These are phyloP conservation scores for Picea mariana DNA, from an alignment of 83 land plant genomes.

Conservation along the genomic window DNA sequence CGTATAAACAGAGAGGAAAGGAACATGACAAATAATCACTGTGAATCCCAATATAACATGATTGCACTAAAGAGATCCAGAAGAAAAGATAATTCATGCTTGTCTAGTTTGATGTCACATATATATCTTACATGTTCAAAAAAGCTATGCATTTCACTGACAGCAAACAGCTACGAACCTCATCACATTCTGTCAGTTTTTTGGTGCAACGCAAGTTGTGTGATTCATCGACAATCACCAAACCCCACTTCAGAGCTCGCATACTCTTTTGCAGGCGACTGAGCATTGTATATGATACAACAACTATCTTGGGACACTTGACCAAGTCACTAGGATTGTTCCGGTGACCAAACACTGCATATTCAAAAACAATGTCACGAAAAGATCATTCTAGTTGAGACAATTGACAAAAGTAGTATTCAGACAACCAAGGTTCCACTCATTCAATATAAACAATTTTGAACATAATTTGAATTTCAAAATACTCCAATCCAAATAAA, in stretches of 20 bases:
- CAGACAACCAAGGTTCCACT: neutral
- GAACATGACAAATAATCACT: neutral
- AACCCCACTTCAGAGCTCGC: slow-evolving; percentile 67
- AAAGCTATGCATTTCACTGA: neutral
- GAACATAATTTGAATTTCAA: neutral
- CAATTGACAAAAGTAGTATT: neutral
- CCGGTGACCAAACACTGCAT: slow-evolving; percentile 84
- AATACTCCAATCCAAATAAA: neutral
- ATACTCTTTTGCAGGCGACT: slow-evolving; percentile 69
- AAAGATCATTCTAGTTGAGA: neutral
- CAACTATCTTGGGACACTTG: slow-evolving; percentile 73
- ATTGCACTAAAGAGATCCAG: neutral
- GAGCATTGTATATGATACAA: slow-evolving; percentile 88
- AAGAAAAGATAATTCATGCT: neutral
- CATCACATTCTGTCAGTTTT: slow-evolving; percentile 61
- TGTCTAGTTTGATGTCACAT: neutral
- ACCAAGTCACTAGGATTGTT: slow-evolving; percentile 50
- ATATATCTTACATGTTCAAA: neutral
- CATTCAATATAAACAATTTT: neutral
- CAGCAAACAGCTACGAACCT: slow-evolving; percentile 50
- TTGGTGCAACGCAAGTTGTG: slow-evolving; percentile 85
- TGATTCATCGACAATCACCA: slow-evolving; percentile 91
- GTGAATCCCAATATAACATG: neutral
- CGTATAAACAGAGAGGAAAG: neutral
- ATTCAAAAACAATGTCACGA: neutral